These are phyloP conservation scores for Chimonanthus salicifolius DNA, from an alignment of 164 flowering plant species.

Conservation along the genomic window DNA sequence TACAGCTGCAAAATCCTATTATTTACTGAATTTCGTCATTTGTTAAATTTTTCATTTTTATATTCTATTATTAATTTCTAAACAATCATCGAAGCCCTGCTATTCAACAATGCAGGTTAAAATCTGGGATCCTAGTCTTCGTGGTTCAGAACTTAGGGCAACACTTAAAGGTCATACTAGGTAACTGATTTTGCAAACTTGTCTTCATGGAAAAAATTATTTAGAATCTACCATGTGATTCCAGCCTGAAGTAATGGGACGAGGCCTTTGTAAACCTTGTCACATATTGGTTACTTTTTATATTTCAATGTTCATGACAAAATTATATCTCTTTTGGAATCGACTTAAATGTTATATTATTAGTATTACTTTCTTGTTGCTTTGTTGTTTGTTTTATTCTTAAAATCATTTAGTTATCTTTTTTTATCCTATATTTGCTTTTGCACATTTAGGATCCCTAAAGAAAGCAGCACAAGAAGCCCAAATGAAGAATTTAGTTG, in stretches of 20 bases:
- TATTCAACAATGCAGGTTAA: conserved; percentile 56
- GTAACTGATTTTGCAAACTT: conserved; percentile 21
- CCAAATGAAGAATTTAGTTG: no score
- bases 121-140: conserved; percentile 98
- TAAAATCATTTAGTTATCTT: no score
- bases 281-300: no score
- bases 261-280: no score
- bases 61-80: not conserved
- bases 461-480: no score
- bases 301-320: no score
- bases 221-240: not conserved
- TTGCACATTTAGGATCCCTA: no score
- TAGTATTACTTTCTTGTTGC: no score
- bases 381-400: no score
- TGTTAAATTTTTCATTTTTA: not conserved
- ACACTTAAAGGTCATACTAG: conserved; percentile 86
- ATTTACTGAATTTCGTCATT: not conserved
- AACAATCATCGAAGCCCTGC: not conserved
- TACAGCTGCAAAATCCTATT: not conserved
- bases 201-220: not conserved
- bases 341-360: no score
- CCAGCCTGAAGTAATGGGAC: not conserved
- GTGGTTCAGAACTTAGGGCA: conserved; percentile 91
- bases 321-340: no score
- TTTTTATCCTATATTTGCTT: no score